Evolutionary conservation across 495 filamentous ascomycete genomes (phyloP).

Genomic region (Penicillium longicatenatum): DNA sequence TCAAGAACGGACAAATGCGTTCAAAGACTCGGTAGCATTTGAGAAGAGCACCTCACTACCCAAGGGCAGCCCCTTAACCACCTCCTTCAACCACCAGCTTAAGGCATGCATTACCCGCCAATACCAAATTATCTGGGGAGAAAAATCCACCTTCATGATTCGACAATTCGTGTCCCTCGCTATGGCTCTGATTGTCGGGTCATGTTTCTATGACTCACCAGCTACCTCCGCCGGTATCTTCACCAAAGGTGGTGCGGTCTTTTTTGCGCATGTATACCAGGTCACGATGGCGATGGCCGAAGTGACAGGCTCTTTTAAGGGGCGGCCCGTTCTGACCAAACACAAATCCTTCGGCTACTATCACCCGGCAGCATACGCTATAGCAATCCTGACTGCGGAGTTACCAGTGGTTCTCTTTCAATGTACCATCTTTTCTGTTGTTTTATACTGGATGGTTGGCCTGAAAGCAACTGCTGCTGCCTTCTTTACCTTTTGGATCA

Average conservation of each 20-base stretch:
- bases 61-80: conserved; percentile 52
- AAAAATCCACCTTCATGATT: conserved; percentile 60
- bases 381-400: conserved; percentile 70
- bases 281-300: conserved; percentile 70
- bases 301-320: conserved; percentile 66
- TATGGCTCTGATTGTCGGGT: conserved; percentile 42
- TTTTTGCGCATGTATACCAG: conserved; percentile 74
- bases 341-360: conserved; percentile 76
- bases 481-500: conserved; percentile 54
- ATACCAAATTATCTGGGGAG: conserved; percentile 60
- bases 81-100: conserved; percentile 58
- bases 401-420: conserved; percentile 65
- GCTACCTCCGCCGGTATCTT: conserved; percentile 46
- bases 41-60: conserved; percentile 40
- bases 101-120: conserved; percentile 52
- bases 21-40: conserved; percentile 47
- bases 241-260: conserved; percentile 55
- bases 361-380: conserved; percentile 68
- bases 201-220: conserved; percentile 40
- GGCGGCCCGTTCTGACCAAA: conserved; percentile 69
- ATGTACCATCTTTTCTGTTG: conserved; percentile 62
- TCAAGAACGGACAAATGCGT: conserved; percentile 43
- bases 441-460: conserved; percentile 73
- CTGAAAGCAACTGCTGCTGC: conserved; percentile 46
- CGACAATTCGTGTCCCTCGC: conserved; percentile 48